These are phyloP conservation scores for Coemansia biformis DNA, from an alignment of 192 early-diverging fungal genomes.

Conservation along the genomic window DNA sequence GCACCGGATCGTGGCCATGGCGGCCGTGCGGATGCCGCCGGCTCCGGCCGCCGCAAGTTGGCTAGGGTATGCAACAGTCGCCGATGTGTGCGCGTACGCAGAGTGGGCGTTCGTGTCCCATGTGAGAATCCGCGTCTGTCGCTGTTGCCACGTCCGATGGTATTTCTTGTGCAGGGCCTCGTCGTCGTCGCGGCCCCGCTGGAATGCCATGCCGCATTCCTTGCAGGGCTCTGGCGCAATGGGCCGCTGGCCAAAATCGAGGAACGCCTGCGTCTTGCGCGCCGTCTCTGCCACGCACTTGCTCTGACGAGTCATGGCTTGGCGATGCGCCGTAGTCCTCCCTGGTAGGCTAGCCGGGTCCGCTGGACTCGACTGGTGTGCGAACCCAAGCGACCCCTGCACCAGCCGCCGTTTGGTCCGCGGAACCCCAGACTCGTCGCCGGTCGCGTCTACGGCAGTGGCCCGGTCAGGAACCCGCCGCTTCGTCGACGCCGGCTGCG, in stretches of 20 bases:
- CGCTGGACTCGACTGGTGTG: not conserved
- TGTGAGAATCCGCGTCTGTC: constrained; percentile 8
- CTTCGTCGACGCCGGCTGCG: not conserved
- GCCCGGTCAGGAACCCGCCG: too few species aligned
- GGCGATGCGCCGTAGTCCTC: not conserved
- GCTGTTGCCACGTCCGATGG: constrained; percentile 33
- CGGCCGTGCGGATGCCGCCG: too few species aligned
- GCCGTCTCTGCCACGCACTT: not conserved
- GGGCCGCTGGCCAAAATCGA: constrained; percentile 48
- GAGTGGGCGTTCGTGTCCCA: too few species aligned
- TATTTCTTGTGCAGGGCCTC: constrained; percentile 34
- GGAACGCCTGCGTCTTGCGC: constrained; percentile 39
- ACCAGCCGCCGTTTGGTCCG: constrained; percentile 22
- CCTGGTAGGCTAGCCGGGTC: not conserved
- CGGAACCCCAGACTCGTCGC: not conserved
- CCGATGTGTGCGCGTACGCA: not conserved
- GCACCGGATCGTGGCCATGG: constrained; percentile 6
- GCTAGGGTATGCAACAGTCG: too few species aligned
- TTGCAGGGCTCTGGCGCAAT: constrained; percentile 22
- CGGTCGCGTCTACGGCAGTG: not conserved
- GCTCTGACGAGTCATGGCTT: not conserved
- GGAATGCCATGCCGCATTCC: constrained; percentile 46
- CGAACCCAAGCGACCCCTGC: constrained; percentile 19
- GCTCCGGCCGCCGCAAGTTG: too few species aligned
- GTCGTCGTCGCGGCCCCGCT: constrained; percentile 44